A percentile compares a stretch with the other conserved stretches of the same genome.
Evolutionary conservation across 768 basidiomycete species (phyloP).

Genomic region (Boletus vinaceobasis): DNA sequence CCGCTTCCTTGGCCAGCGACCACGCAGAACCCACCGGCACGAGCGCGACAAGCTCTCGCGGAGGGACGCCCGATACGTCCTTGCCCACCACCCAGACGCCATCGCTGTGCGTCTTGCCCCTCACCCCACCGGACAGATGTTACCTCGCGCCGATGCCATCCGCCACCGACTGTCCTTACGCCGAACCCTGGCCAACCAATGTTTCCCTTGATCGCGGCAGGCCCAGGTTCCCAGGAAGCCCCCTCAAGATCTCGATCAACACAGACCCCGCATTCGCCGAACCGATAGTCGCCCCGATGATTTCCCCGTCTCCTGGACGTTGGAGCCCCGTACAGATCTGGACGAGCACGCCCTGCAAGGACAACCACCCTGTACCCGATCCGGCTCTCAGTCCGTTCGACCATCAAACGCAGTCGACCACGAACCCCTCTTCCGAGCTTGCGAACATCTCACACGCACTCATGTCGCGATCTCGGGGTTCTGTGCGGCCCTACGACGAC

Average conservation of each 20-base stretch:
- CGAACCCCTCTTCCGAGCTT: constrained; percentile 4
- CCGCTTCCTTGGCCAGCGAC: neutral
- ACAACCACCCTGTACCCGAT: neutral
- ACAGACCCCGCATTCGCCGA: neutral
- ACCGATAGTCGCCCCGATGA: constrained; percentile 2
- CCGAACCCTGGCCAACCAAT: constrained; percentile 19
- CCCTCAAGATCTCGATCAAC: constrained; percentile 20
- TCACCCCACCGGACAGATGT: constrained; percentile 25
- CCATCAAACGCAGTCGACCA: neutral
- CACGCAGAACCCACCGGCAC: neutral
- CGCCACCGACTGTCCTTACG: constrained; percentile 19
- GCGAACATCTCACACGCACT: constrained; percentile 16
- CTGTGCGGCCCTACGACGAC: constrained; percentile 15
- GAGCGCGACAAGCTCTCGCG: neutral
- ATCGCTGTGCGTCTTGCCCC: constrained; percentile 13
- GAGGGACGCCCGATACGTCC: constrained; percentile 12
- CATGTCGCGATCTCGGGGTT: constrained; percentile 17
- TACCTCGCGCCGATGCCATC: constrained; percentile 17
- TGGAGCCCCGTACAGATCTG: constrained; percentile 20
- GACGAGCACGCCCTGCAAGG: constrained; percentile 25
- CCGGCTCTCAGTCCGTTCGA: constrained; percentile 1
- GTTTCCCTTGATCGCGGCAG: constrained; percentile 6
- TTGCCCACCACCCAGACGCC: constrained; percentile 4
- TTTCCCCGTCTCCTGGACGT: constrained; percentile 8
- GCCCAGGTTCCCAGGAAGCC: constrained; percentile 14